Evolutionary conservation across 225 moss, liverwort and hornwort species (phyloP).

Genomic region (Thuidium tamariscinum): DNA sequence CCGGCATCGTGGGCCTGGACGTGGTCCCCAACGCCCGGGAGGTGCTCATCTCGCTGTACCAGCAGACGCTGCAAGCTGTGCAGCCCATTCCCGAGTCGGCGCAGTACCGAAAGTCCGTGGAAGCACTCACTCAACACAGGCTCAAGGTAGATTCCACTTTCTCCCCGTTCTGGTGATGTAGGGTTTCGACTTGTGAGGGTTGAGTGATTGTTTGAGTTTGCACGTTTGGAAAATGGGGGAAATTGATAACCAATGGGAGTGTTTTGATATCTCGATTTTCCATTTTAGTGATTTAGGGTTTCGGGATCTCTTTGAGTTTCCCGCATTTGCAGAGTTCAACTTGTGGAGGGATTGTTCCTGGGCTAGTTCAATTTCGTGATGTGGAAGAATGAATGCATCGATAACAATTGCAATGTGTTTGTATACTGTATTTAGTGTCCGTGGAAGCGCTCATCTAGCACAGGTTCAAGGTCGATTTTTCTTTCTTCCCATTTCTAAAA

Average conservation of each 20-base stretch:
- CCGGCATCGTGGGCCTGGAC: slow-evolving; percentile 64
- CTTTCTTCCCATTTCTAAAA: background rate
- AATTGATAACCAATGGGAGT: background rate
- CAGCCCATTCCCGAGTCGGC: slow-evolving; percentile 76
- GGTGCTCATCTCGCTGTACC: slow-evolving; percentile 70
- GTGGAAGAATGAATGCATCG: background rate
- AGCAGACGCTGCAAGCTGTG: slow-evolving; percentile 67
- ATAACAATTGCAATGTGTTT: background rate
- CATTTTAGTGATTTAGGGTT: background rate
- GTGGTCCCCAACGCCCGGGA: slow-evolving; percentile 89
- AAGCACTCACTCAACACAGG: slow-evolving; percentile 71
- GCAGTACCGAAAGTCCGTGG: slow-evolving; percentile 86
- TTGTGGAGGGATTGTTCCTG: background rate
- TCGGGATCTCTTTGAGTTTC: background rate
- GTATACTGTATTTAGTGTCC: background rate
- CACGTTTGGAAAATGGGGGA: background rate
- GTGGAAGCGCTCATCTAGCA: slow-evolving; percentile 7
- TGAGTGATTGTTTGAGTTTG: background rate
- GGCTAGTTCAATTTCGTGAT: background rate
- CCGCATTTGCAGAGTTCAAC: background rate
- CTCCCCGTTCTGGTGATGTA: background rate
- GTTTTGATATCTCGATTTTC: background rate
- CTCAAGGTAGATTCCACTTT: slow-evolving; percentile 26
- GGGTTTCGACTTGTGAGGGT: background rate
- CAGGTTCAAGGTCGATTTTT: slow-evolving; percentile 6